Conservation (phyloP, 169 alveolate species). For the Plasmodium knowlesi region DNA sequence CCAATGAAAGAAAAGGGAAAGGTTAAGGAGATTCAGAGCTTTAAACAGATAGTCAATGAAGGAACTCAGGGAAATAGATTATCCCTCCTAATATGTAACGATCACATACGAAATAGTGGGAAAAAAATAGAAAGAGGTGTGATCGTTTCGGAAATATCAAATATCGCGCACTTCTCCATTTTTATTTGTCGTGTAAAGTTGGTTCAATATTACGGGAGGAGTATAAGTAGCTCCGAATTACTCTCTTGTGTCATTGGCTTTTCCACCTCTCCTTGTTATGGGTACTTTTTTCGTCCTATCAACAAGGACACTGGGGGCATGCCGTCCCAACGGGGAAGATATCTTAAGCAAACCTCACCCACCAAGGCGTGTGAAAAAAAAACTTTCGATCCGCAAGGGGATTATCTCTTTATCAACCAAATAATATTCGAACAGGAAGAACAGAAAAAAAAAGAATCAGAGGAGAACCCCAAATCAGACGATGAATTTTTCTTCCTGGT, state of each 20-base stretch:
- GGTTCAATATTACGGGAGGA: constrained; percentile 36
- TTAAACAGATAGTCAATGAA: constrained; percentile 33
- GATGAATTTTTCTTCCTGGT: constrained; percentile 24
- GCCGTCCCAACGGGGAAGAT: not conserved
- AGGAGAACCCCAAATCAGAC: not conserved
- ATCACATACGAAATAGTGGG: not conserved
- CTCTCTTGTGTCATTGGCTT: constrained; percentile 65
- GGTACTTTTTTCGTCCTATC: constrained; percentile 35
- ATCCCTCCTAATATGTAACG: constrained; percentile 42
- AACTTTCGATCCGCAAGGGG: not conserved
- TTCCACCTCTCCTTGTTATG: constrained; percentile 52
- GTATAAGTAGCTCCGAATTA: constrained; percentile 14
- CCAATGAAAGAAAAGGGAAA: constrained; percentile 45
- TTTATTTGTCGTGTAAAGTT: constrained; percentile 42
- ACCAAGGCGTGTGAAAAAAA: not conserved
- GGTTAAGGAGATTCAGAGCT: constrained; percentile 62
- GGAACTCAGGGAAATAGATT: constrained; percentile 43
- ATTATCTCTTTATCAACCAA: not conserved
- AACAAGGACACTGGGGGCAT: not conserved
- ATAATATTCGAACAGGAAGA: not conserved
- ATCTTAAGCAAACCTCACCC: not conserved
- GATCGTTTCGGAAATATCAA: constrained; percentile 14
- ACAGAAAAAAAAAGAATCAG: not conserved
- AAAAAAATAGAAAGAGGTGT: constrained; percentile 54
- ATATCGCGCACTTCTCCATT: constrained; percentile 20